Base-by-base conservation (phyloP, 805 yeast species). In the Blastobotrys terrestris region DNA sequence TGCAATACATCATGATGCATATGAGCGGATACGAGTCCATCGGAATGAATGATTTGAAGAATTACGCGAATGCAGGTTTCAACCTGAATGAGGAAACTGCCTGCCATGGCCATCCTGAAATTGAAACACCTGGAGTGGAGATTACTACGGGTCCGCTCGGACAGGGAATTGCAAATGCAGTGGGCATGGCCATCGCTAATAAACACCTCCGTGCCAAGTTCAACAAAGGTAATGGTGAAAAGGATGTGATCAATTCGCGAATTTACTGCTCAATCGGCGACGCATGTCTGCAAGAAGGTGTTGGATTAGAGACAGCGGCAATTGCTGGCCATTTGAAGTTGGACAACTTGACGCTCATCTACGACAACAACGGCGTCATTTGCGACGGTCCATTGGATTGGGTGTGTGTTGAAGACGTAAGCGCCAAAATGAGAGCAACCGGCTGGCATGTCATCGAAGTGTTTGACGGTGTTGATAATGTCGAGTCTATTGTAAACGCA, bases 131-230 rank as follows among this genome's bases (percentile, higher is more conserved):
- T 50, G 69, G 69, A 13, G 62, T 71, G 26, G 75, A 72, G 55
- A 64, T 70, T 49, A 71, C 74, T 26, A 72, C 74, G 8, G 75
- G 74, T 21, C 71, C 73, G n/a, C 55, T 72, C 35, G 76, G 76
- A n/a, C 75, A 72, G 59, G 75, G 75, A 49, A 62, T 72, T 22
- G 60, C 75, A 20, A 72, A 72, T 55, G 66, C 72, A 11, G 73
- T 72, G 14, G 75, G 75, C 11, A 51, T 72, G 48, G 76, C 75
- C 3, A 63, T 71, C 20, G 75, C 75, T 20, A 46, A 65, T 4
- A 70, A 70, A 52, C 67, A 71, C 47, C 59, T 72, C 49, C 64
- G 52, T 11, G 72, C 68, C 8, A 64, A 63, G 20, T 72, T 66
- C 55, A 72, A 72, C 63, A 62, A 59, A 54, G 69, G n/a, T n/a